Conservation (phyloP, 805 yeast species). For the Saturnispora mendoncae region DNA sequence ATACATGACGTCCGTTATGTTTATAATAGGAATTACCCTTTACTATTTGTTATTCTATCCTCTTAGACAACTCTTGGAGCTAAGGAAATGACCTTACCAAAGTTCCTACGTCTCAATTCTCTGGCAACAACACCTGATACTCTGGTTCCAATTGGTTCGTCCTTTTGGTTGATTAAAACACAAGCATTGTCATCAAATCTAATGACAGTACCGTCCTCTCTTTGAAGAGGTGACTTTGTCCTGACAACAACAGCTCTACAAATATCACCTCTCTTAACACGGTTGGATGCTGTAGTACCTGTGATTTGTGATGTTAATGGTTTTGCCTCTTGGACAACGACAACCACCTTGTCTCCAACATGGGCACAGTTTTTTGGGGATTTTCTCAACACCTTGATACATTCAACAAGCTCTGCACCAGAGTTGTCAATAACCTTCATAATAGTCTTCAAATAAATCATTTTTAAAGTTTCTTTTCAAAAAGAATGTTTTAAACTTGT, state of each 20-base stretch:
- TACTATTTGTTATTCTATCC: background rate
- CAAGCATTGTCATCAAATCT: slow-evolving; percentile 96
- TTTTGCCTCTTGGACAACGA: slow-evolving; percentile 86
- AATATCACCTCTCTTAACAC: slow-evolving; percentile 92
- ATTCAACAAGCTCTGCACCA: slow-evolving; percentile 87
- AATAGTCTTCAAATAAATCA: slow-evolving; percentile 85
- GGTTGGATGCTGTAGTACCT: slow-evolving; percentile 64
- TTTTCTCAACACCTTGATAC: slow-evolving; percentile 89
- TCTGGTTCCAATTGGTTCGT: slow-evolving; percentile 91
- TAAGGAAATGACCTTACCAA: slow-evolving; percentile 76
- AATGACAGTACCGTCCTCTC: slow-evolving; percentile 81
- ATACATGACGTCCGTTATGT: too few relatives aligned
- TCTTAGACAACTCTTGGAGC: slow-evolving; percentile 78
- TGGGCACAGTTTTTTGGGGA: slow-evolving; percentile 75
- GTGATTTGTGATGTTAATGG: slow-evolving; percentile 61
- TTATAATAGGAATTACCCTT: background rate
- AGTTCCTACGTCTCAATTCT: slow-evolving; percentile 76
- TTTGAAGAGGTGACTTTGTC: slow-evolving; percentile 59
- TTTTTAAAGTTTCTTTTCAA: slow-evolving; percentile 23
- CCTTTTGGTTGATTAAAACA: slow-evolving; percentile 82
- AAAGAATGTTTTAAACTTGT: too few relatives aligned
- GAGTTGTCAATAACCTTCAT: slow-evolving; percentile 90
- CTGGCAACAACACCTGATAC: slow-evolving; percentile 84
- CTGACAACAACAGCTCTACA: slow-evolving; percentile 93
- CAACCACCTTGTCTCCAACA: slow-evolving; percentile 88